These are phyloP conservation scores for Microthlaspi erraticum DNA, from an alignment of 345 rosid species.

Conservation along the genomic window DNA sequence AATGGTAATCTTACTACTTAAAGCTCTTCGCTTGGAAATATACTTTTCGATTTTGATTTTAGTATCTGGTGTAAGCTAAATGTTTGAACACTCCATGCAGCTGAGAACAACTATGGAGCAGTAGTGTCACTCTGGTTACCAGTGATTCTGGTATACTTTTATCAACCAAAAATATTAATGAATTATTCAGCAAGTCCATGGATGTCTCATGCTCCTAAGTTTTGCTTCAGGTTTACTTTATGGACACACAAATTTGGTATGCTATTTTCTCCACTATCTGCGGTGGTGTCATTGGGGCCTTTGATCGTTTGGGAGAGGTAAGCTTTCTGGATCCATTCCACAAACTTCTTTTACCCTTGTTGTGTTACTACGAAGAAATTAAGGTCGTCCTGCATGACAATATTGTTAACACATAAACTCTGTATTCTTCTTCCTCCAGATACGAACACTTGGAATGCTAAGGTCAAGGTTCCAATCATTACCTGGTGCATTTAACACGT, in stretches of 20 bases:
- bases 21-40: conserved; percentile 3
- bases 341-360: conserved; percentile 10
- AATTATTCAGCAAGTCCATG: conserved; percentile 13
- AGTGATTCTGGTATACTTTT: conserved; percentile 62
- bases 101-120: conserved; percentile 73
- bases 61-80: conserved; percentile 17
- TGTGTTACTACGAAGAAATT: conserved; percentile 7
- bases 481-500: conserved; percentile 90
- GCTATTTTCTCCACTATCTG: conserved; percentile 80
- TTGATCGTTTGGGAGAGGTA: conserved; percentile 98
- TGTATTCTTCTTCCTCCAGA: conserved; percentile 47
- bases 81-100: conserved; percentile 50
- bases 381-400: conserved; percentile 13
- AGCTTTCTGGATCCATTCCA: conserved; percentile 13
- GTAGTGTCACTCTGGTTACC: conserved; percentile 85
- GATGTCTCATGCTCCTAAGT: conserved; percentile 32
- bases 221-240: conserved; percentile 75
- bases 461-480: conserved; percentile 94
- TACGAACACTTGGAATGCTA: conserved; percentile 94
- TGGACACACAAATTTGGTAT: conserved; percentile 99
- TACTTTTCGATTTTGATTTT: conserved; percentile 7
- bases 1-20: conserved; percentile 51
- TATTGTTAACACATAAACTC: conserved; percentile 12
- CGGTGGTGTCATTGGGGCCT: conserved; percentile 95
- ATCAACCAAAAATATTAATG: conserved; percentile 8